Evolutionary conservation across 164 flowering plant genomes (phyloP), one percentile per base, ranked within the genome.

Genomic region (Chimonanthus salicifolius): DNA sequence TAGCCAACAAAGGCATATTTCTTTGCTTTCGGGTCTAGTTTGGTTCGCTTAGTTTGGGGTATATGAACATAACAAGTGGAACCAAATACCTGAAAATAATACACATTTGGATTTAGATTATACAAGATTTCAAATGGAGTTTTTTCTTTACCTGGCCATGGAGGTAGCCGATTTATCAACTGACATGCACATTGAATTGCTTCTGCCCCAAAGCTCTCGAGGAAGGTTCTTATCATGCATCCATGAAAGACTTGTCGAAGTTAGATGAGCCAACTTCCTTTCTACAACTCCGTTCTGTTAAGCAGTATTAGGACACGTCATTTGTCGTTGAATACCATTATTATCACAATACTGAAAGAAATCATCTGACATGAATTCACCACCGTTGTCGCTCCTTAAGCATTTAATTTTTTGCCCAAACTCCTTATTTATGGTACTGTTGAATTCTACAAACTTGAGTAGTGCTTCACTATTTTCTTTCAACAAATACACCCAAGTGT

Each of bases 61-160:
- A 79, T 46, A 77, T 76, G 74, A 2, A 76, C 74, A 75, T 80
- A 78, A 33, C 75, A 80, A 18, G 65, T 21, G 3, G 64, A 75
- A n/a, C 78, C 75, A 82, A 79, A 0, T 69, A 69, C 46, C 72
- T 5, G 54, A 75, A 80, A 71, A 49, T 77, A 72, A 67, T 18
- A 62, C 8, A 74, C 73, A 76, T 75, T 71, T 1, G 81, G 79
- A 46, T 76, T 76, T 10, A 46, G 5, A 68, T 50, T n/a, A 60
- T 75, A 81, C 62, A 81, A 74, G 13, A 0, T 10, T 51, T 81
- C 79, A 69, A 81, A 78, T 58, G 79, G 83, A 51, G 81, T 71
- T 49, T 72, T 71, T 64, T 67, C 13, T 18, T 6, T 78, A 72
- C 80, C 62, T 72, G 66, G 63, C 68, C 78, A 77, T 21, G 72